Evolutionary conservation across 2,329 filamentous ascomycete species (phyloP), one percentile per base, ranked within the genome.

Genomic region (Trichoderma brevicompactum): DNA sequence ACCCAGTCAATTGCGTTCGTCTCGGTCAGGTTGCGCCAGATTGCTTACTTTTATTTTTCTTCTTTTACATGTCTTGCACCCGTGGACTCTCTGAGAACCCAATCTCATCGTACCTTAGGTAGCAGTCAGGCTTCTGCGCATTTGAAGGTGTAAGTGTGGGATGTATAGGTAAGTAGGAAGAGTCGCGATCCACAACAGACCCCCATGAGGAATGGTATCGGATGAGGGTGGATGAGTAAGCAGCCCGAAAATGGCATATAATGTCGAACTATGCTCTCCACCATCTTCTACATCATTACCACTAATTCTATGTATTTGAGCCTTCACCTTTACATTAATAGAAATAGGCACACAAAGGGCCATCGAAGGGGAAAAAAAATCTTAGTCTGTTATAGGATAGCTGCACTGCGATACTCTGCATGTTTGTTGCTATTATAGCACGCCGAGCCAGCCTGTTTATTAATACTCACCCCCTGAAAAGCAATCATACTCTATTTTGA

Each of bases 11-110:
- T 41, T 40, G 8, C 38, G 10, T 5, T 6, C 52, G 9, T 12
- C 1, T 55, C 10, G 2, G 2, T 4, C 23, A 23, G 15, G 23
- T 34, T 13, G 13, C 0, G 1, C 1, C 23, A 7, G 7, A 19
- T 7, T 43, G 3, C n/a, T 50, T 49, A 9, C 32, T 43, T 48
- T 56, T 50, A 40, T 41, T 23, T 61, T 61, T 41, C 63, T 34
- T 19, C 19, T 52, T 48, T 52, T 61, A 32, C 63, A 65, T 43
- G 44, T 43, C 28, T 50, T 32, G 48, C 63, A 65, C 2, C 46
- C 46, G 28, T 65, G 46, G 5, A 52, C 36, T 50, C 63, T 41
- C 12, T 36, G 50, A 34, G 53, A 43, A 12, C 43, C 43, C 10
- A 38, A 2, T 12, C 34, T 58, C 62, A 64, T 64, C 28, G 36